Percentiles rank a stretch among this genome's conserved stretches.
Conservation (phyloP, 495 filamentous ascomycete genomes). For the Aspergillus diversus region DNA sequence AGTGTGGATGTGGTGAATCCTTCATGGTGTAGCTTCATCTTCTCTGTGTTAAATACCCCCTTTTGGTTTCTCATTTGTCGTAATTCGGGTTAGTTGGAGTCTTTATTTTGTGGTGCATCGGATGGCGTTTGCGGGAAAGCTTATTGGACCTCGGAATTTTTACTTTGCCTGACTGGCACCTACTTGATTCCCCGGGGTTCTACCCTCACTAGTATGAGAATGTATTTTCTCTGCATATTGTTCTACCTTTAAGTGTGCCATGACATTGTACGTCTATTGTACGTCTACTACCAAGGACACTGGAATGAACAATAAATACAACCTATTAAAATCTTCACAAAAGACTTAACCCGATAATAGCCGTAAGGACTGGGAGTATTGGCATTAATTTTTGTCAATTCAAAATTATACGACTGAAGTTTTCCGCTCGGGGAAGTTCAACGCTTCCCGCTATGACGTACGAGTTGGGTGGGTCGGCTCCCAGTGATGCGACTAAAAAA, state of each 20-base stretch:
- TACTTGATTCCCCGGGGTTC: conserved; percentile 43
- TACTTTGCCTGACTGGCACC: conserved; percentile 31
- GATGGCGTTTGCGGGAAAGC: conserved; percentile 43
- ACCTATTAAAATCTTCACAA: neutral
- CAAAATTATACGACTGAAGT: neutral
- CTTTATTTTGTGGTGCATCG: conserved; percentile 41
- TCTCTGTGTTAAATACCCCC: conserved; percentile 16
- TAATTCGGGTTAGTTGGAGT: conserved; percentile 26
- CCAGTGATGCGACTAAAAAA: neutral
- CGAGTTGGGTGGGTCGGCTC: neutral
- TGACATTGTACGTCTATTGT: neutral
- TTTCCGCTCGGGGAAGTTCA: conserved; percentile 13
- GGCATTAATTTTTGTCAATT: too few species aligned
- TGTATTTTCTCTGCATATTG: neutral
- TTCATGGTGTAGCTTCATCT: conserved; percentile 73
- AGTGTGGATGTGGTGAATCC: conserved; percentile 96
- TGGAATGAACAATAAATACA: neutral
- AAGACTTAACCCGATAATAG: neutral
- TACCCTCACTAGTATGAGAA: conserved; percentile 21
- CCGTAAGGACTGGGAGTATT: neutral
- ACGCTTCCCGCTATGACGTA: conserved; percentile 19
- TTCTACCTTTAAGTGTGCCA: neutral
- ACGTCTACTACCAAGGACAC: neutral
- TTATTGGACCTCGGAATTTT: conserved; percentile 20
- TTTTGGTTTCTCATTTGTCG: conserved; percentile 19